A percentile compares a stretch with the other conserved stretches of the same genome.
phyloP scores from a whole-genome alignment of 495 filamentous ascomycete genomes.

The Corynascus novoguineensis region DNA sequence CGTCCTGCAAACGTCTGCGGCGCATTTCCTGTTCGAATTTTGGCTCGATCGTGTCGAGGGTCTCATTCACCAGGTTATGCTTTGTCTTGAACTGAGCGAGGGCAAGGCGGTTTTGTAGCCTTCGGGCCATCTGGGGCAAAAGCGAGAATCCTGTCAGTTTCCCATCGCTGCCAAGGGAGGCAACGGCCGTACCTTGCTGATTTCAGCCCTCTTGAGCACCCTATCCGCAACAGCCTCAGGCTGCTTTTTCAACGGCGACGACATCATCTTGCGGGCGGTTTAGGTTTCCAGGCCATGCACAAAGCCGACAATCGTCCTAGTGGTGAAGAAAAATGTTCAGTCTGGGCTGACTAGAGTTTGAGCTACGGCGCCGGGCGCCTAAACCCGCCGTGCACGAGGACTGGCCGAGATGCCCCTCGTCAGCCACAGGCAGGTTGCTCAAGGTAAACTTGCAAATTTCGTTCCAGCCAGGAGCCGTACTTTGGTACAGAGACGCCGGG shows the following conservation, averaged over 20 bases:
- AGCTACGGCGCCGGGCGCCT: slow-evolving; percentile 16
- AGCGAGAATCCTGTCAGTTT: slow-evolving; percentile 6
- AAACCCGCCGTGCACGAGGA: slow-evolving; percentile 9
- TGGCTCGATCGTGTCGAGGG: slow-evolving; percentile 67
- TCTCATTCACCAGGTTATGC: slow-evolving; percentile 77
- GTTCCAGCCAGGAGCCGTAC: neutral
- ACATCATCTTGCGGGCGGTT: slow-evolving; percentile 35
- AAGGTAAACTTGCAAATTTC: neutral
- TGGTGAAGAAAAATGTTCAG: slow-evolving; percentile 20
- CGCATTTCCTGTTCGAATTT: slow-evolving; percentile 67
- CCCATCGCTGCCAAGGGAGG: slow-evolving; percentile 10
- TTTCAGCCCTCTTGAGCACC: slow-evolving; percentile 67
- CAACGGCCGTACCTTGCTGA: slow-evolving; percentile 65
- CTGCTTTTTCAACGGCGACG: slow-evolving; percentile 52
- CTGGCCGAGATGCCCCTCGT: neutral
- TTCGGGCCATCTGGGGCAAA: slow-evolving; percentile 70
- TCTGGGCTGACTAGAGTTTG: slow-evolving; percentile 24
- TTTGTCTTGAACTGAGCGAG: slow-evolving; percentile 95
- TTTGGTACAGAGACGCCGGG: slow-evolving; percentile 1
- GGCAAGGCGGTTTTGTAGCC: slow-evolving; percentile 85
- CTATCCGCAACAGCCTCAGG: slow-evolving; percentile 63
- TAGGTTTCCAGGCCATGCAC: slow-evolving; percentile 20
- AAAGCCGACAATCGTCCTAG: slow-evolving; percentile 18
- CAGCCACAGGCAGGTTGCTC: slow-evolving; percentile 5
- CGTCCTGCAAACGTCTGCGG: slow-evolving; percentile 56